Evolutionary conservation across 345 rosid species (phyloP).

Genomic region (Eucalyptus virginea): DNA sequence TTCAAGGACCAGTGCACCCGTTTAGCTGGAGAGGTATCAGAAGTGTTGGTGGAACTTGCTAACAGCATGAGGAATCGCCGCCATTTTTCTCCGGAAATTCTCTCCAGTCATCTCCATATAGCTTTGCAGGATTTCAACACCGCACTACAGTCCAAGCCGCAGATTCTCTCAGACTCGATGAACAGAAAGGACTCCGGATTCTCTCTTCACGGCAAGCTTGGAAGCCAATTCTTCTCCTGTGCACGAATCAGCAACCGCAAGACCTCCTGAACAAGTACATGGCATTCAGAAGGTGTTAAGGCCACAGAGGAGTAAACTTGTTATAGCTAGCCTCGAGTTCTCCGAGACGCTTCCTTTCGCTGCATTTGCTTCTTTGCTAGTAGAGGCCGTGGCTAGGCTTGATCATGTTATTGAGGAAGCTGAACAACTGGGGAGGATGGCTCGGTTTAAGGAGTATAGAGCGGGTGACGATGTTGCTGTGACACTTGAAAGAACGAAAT

Average conservation of each 20-base stretch:
- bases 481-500: not conserved
- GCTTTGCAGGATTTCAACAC: conserved; percentile 62
- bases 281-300: conserved; percentile 38
- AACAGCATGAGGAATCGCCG: conserved; percentile 37
- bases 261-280: conserved; percentile 12
- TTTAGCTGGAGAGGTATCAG: conserved; percentile 49
- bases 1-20: conserved; percentile 63
- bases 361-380: conserved; percentile 70
- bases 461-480: not conserved
- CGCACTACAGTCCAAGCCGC: conserved; percentile 51
- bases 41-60: conserved; percentile 48
- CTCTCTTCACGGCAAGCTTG: not conserved
- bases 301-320: conserved; percentile 62
- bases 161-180: conserved; percentile 20
- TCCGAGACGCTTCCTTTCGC: conserved; percentile 86
- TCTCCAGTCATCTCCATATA: conserved; percentile 56
- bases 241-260: not conserved
- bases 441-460: conserved; percentile 50
- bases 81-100: conserved; percentile 58
- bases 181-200: not conserved
- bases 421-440: conserved; percentile 60
- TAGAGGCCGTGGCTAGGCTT: conserved; percentile 73
- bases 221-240: not conserved
- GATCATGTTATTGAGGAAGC: conserved; percentile 70
- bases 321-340: conserved; percentile 52